A percentile compares a stretch with the other conserved stretches of the same genome.
These are phyloP conservation scores for Hymenoscyphus occultus DNA, from an alignment of 2,329 filamentous ascomycete species.

Conservation along the genomic window DNA sequence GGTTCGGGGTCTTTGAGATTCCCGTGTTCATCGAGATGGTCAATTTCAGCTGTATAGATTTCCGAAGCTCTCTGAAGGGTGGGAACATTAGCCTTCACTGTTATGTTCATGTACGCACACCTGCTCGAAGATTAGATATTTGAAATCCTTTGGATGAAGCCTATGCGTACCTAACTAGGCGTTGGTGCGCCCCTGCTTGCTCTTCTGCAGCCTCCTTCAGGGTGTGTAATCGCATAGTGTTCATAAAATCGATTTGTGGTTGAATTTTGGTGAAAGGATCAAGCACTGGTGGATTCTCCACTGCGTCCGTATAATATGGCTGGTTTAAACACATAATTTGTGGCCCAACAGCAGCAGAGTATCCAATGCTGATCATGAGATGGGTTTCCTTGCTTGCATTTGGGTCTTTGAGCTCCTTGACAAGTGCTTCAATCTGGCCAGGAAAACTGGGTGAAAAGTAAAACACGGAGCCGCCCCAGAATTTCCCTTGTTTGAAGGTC, in stretches of 20 bases:
- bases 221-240: neutral
- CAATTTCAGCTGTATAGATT: neutral
- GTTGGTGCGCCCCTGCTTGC: neutral
- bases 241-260: neutral
- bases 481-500: slow-evolving; percentile 6
- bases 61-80: neutral
- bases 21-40: neutral
- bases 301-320: neutral
- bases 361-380: slow-evolving; percentile 4
- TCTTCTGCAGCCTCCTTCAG: slow-evolving; percentile 2
- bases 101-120: slow-evolving; percentile 6
- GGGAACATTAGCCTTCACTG: neutral
- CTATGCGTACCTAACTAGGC: neutral
- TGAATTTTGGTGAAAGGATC: neutral
- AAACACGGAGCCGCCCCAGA: slow-evolving; percentile 13
- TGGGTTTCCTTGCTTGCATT: neutral
- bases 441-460: slow-evolving; percentile 4
- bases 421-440: slow-evolving; percentile 2
- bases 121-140: neutral
- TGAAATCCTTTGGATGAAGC: neutral
- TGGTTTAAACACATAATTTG: slow-evolving; percentile 2
- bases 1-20: neutral
- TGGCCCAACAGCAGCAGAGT: neutral
- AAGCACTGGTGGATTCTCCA: neutral
- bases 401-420: neutral